Conservation (phyloP, 257 asterid species). For the Craterostigma plantagineum region DNA sequence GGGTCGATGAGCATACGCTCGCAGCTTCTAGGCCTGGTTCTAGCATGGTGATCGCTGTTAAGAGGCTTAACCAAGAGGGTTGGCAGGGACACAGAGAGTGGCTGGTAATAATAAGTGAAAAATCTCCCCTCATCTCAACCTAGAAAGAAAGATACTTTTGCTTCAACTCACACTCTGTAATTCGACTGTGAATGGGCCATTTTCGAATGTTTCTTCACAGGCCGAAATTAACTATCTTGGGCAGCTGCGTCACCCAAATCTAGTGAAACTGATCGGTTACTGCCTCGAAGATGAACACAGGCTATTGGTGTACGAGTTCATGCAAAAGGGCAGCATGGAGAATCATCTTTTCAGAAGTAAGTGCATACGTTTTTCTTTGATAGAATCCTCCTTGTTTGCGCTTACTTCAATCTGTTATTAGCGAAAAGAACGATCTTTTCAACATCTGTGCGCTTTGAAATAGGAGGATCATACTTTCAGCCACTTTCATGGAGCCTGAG, state of each 20-base stretch:
- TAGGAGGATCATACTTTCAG: constrained; percentile 92
- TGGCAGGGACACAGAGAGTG: constrained; percentile 76
- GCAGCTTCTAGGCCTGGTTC: constrained; percentile 67
- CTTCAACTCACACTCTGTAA: no score
- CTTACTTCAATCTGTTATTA: neutral
- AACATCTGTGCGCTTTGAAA: no score
- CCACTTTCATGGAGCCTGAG: constrained; percentile 89
- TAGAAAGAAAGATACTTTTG: no score
- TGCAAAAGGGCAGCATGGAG: constrained; percentile 53
- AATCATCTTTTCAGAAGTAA: constrained; percentile 58
- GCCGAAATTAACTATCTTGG: constrained; percentile 45
- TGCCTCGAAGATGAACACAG: constrained; percentile 49
- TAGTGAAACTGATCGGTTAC: constrained; percentile 40
- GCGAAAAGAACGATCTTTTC: no score
- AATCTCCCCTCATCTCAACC: no score
- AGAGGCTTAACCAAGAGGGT: constrained; percentile 57
- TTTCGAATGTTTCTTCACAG: no score
- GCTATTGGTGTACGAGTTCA: constrained; percentile 41
- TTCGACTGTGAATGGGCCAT: no score
- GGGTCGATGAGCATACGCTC: constrained; percentile 57
- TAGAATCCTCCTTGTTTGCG: neutral
- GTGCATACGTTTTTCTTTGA: constrained; percentile 10
- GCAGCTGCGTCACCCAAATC: constrained; percentile 45
- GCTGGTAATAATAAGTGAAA: constrained; percentile 35
- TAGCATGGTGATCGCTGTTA: constrained; percentile 62